Percentiles rank a stretch among this genome's conserved stretches.
phyloP scores from a whole-genome alignment of 2,329 filamentous ascomycete genomes.

The Lasiodiplodia hormozganensis region DNA sequence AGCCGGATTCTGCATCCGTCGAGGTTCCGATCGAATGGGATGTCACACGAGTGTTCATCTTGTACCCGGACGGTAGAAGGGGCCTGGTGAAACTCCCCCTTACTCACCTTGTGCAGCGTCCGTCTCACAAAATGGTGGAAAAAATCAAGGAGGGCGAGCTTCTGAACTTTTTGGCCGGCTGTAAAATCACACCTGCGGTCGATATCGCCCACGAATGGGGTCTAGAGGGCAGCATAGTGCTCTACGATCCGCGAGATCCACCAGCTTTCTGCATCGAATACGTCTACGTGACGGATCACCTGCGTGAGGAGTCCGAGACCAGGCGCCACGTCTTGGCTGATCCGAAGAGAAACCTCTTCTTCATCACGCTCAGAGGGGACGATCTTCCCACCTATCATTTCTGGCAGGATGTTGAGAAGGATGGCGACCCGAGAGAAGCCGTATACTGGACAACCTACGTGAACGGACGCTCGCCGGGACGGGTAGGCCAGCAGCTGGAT shows the following conservation, averaged over 20 bases:
- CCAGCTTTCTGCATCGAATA: neutral
- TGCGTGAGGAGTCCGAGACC: neutral
- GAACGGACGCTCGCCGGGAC: neutral
- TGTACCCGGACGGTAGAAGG: neutral
- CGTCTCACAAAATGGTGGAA: neutral
- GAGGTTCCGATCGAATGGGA: conserved; percentile 7
- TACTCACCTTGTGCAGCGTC: neutral
- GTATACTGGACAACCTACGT: neutral
- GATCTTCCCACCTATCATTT: conserved; percentile 21
- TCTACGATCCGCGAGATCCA: conserved; percentile 2
- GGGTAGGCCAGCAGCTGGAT: neutral
- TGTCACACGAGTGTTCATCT: neutral
- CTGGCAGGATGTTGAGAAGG: conserved; percentile 18
- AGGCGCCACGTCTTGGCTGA: neutral
- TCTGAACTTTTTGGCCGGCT: neutral
- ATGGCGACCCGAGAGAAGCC: neutral
- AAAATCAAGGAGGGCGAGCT: neutral
- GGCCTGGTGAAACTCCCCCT: neutral
- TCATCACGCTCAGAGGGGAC: conserved; percentile 8
- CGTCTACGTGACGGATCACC: conserved; percentile 8
- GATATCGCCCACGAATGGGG: conserved; percentile 6
- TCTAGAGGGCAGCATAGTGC: neutral
- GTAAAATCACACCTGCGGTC: neutral
- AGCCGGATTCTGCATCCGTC: neutral
- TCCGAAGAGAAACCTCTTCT: conserved; percentile 16